Evolutionary conservation across 2,329 filamentous ascomycete genomes (phyloP).

Genomic region (Claviceps sp.): DNA sequence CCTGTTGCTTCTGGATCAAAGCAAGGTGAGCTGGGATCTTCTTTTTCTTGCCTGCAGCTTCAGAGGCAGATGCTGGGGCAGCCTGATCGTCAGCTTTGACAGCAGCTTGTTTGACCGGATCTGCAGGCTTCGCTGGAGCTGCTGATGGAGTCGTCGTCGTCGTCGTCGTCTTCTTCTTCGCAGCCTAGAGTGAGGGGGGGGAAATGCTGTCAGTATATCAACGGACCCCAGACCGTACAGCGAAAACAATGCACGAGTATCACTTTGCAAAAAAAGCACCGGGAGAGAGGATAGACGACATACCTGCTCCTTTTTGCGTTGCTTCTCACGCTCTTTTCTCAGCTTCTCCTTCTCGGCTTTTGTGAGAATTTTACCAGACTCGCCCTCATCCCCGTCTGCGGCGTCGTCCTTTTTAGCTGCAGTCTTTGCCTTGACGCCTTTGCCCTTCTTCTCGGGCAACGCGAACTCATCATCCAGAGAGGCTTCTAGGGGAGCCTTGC

Average conservation of each 20-base stretch:
- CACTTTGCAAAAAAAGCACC: neutral
- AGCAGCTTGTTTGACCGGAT: slow-evolving; percentile 19
- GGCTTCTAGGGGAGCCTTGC: slow-evolving; percentile 69
- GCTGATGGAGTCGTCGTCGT: slow-evolving; percentile 23
- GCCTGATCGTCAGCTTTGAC: slow-evolving; percentile 34
- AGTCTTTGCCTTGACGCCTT: slow-evolving; percentile 39
- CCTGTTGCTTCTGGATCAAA: slow-evolving; percentile 69
- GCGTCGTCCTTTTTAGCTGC: slow-evolving; percentile 30
- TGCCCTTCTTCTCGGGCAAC: slow-evolving; percentile 62
- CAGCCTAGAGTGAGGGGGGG: slow-evolving; percentile 34
- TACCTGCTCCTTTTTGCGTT: slow-evolving; percentile 95
- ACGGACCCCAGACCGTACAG: neutral
- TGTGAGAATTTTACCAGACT: slow-evolving; percentile 62
- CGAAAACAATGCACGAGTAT: neutral
- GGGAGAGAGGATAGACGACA: slow-evolving; percentile 4
- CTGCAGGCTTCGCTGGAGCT: slow-evolving; percentile 17
- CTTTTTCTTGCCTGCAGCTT: slow-evolving; percentile 63
- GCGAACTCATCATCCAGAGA: slow-evolving; percentile 77
- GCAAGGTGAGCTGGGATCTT: slow-evolving; percentile 68
- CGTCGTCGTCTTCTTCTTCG: slow-evolving; percentile 63
- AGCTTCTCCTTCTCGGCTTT: slow-evolving; percentile 98
- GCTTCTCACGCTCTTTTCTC: slow-evolving; percentile 97
- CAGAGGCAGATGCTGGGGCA: slow-evolving; percentile 25
- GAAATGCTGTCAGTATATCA: neutral
- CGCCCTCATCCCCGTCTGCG: slow-evolving; percentile 38